Conservation (phyloP, 225 moss, liverwort and hornwort species). For the Marchantia paleacea region DNA sequence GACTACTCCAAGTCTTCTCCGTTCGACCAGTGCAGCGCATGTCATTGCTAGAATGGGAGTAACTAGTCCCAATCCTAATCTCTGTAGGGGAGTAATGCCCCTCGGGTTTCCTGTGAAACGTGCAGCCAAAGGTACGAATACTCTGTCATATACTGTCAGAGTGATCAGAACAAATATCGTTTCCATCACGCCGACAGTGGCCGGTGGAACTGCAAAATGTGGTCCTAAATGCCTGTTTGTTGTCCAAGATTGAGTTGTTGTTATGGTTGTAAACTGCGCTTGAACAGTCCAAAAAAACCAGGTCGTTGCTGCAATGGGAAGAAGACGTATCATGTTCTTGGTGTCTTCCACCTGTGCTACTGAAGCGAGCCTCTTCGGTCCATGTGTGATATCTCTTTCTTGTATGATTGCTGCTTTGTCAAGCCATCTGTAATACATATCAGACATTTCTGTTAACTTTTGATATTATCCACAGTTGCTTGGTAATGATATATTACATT, state of each 20-base stretch:
- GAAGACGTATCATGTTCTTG: conserved; percentile 51
- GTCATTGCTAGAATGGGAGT: conserved; percentile 42
- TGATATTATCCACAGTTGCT: no score
- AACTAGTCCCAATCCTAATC: conserved; percentile 52
- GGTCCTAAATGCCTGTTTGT: conserved; percentile 44
- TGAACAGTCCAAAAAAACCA: conserved; percentile 52
- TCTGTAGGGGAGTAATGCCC: conserved; percentile 59
- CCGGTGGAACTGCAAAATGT: conserved; percentile 37
- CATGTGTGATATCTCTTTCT: not conserved
- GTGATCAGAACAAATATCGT: conserved; percentile 39
- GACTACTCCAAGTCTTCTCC: not conserved
- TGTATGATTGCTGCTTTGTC: conserved; percentile 14
- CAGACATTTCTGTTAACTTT: no score
- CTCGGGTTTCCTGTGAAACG: conserved; percentile 37
- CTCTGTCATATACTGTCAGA: conserved; percentile 53
- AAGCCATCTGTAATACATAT: conserved; percentile 2
- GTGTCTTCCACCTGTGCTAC: conserved; percentile 58
- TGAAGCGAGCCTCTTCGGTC: conserved; percentile 12
- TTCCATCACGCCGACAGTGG: conserved; percentile 47
- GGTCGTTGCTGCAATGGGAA: conserved; percentile 56
- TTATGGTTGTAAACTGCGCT: conserved; percentile 53
- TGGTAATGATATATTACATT: no score
- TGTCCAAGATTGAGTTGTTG: conserved; percentile 48
- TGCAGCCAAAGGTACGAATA: conserved; percentile 49
- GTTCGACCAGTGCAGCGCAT: conserved; percentile 9